A percentile compares a stretch with the other conserved stretches of the same genome.
These are phyloP conservation scores for Rhizopus stolonifer DNA, from an alignment of 371 early-diverging fungal genomes.

Conservation along the genomic window DNA sequence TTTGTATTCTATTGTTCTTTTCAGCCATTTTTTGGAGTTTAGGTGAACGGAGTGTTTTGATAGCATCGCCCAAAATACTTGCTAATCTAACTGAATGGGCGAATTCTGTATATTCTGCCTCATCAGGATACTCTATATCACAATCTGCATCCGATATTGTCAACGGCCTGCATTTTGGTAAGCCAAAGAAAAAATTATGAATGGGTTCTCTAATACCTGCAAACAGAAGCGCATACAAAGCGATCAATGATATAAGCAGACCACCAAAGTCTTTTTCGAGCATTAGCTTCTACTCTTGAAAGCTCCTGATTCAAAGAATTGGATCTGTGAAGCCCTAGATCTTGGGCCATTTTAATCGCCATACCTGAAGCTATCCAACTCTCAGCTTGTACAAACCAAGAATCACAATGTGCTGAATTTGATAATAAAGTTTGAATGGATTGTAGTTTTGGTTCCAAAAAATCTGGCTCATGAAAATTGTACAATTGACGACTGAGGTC, in stretches of 20 bases:
- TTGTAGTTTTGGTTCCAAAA: slow-evolving; percentile 31
- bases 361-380: slow-evolving; percentile 43
- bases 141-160: slow-evolving; percentile 46
- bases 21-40: slow-evolving; percentile 26
- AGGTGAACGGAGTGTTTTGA: slow-evolving; percentile 35
- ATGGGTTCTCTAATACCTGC: slow-evolving; percentile 28
- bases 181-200: background rate
- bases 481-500: slow-evolving; percentile 11
- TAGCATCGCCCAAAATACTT: slow-evolving; percentile 35
- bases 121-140: slow-evolving; percentile 33
- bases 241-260: slow-evolving; percentile 44
- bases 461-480: slow-evolving; percentile 10
- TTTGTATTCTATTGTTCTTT: slow-evolving; percentile 22
- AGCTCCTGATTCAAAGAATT: slow-evolving; percentile 23
- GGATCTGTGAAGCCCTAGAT: slow-evolving; percentile 43
- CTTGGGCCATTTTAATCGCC: slow-evolving; percentile 49
- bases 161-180: slow-evolving; percentile 27
- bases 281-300: slow-evolving; percentile 18
- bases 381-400: slow-evolving; percentile 33
- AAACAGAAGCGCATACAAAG: slow-evolving; percentile 43
- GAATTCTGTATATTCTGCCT: slow-evolving; percentile 18
- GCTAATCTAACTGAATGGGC: slow-evolving; percentile 28
- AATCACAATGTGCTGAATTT: slow-evolving; percentile 16
- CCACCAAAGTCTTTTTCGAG: slow-evolving; percentile 46
- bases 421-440: slow-evolving; percentile 34